phyloP scores from a whole-genome alignment of 805 yeast species.

The Wickerhamomyces kurtzmanii region DNA sequence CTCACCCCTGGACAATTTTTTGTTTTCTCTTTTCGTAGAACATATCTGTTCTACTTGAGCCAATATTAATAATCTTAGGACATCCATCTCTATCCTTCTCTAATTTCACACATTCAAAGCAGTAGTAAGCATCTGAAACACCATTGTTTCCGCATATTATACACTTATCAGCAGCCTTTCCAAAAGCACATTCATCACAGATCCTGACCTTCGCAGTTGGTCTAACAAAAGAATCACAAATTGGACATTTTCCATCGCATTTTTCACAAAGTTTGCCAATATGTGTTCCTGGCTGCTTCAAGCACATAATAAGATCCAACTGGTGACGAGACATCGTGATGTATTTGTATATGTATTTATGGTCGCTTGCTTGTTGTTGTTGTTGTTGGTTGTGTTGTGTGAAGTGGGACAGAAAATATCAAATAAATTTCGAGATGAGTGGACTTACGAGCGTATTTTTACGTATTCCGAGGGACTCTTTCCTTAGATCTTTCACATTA shows the following conservation, averaged over 20 bases:
- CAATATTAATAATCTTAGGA: conserved; percentile 74
- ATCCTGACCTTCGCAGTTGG: conserved; percentile 58
- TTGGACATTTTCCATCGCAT: conserved; percentile 89
- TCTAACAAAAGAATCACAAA: conserved; percentile 78
- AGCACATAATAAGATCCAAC: conserved; percentile 72
- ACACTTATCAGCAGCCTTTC: conserved; percentile 54
- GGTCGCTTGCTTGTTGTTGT: conserved; percentile 2
- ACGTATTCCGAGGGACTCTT: too few relatives aligned
- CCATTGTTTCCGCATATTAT: conserved; percentile 70
- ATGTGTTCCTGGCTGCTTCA: conserved; percentile 73
- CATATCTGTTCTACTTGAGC: conserved; percentile 62
- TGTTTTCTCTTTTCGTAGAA: conserved; percentile 46
- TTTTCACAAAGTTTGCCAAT: conserved; percentile 68
- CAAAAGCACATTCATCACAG: conserved; percentile 82
- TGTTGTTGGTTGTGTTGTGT: conserved; percentile 2
- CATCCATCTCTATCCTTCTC: conserved; percentile 91
- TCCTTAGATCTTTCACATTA: too few relatives aligned
- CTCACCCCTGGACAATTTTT: too few relatives aligned
- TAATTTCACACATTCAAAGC: conserved; percentile 70
- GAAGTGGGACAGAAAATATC: conserved; percentile 1
- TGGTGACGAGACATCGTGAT: conserved; percentile 77
- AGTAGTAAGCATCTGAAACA: conserved; percentile 66
- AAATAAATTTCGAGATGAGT: too few relatives aligned
- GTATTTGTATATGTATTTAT: conserved; percentile 2
- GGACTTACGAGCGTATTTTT: too few relatives aligned